Evolutionary conservation across 2,329 filamentous ascomycete species (phyloP).

Genomic region (Colletotrichum sp.): DNA sequence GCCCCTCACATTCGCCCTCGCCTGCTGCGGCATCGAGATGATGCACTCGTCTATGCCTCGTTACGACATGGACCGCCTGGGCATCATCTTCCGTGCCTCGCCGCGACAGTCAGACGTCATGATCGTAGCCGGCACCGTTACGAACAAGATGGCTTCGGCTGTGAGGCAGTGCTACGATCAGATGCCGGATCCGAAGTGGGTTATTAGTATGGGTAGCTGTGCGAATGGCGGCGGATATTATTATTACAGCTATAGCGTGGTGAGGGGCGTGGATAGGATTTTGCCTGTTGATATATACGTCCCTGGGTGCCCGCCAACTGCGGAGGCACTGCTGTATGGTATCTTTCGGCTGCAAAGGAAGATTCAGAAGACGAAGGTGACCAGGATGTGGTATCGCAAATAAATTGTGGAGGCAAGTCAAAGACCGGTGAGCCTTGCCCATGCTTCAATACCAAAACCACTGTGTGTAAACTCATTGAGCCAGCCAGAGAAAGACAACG

Average conservation of each 20-base stretch:
- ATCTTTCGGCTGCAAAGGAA: constrained; percentile 81
- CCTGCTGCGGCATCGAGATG: constrained; percentile 91
- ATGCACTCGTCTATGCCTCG: constrained; percentile 91
- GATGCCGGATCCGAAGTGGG: constrained; percentile 92
- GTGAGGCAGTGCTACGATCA: constrained; percentile 92
- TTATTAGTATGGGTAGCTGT: constrained; percentile 82
- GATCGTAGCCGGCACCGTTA: constrained; percentile 94
- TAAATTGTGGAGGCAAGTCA: constrained; percentile 30
- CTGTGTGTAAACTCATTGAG: too few species aligned
- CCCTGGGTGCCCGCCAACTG: constrained; percentile 72
- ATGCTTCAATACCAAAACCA: too few species aligned
- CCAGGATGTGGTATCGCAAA: constrained; percentile 64
- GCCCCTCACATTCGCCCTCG: constrained; percentile 88
- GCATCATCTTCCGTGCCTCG: constrained; percentile 89
- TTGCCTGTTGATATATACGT: constrained; percentile 84
- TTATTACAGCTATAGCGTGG: constrained; percentile 80
- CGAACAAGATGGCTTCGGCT: constrained; percentile 95
- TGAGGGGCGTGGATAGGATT: constrained; percentile 76
- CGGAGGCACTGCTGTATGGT: constrained; percentile 69
- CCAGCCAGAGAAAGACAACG: accelerated
- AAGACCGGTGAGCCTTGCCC: accelerated
- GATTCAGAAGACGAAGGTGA: constrained; percentile 67
- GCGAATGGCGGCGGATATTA: constrained; percentile 88
- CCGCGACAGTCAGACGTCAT: constrained; percentile 90
- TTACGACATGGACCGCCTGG: constrained; percentile 87